Evolutionary conservation across 805 yeast genomes (phyloP), one percentile per base, ranked within the genome.

Genomic region (Kodamaea laetipori): DNA sequence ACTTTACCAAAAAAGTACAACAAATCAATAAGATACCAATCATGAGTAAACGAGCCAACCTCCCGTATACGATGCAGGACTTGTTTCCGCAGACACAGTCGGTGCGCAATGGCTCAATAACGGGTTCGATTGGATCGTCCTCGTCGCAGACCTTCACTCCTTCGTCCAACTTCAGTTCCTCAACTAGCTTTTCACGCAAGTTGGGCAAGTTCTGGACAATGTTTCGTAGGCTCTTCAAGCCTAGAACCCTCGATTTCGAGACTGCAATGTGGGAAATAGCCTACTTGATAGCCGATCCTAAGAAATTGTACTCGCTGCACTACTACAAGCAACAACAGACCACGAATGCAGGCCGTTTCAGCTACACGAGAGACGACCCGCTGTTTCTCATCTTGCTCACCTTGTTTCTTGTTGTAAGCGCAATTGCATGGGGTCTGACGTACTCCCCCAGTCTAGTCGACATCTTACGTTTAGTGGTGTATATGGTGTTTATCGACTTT

Each of bases 291-390:
- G 69, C 81, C 19, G 78, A 82, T 32, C 97, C 97, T 1, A 79
- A 83, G 55, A 82, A 86, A 48, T 95, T 90, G 56, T 90, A 86
- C 68, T 76, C 86, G 50, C 78, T 90, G 15, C 77, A 88, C 46
- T 88, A 86, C 59, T 67, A 64, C 48, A 88, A 86, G 58, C 90
- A 87, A 52, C 85, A 82, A 54, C 92, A 86, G 44, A 55, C 57
- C 21, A 52, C 49, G 32, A 53, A 51, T 12, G 52, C 48, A 37
- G 63, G 63, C 15, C 82, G 80, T 56, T 78, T 83, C 53, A 78
- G 80, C 50, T 89, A 95, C 84, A 82, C 95, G 1, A 74, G 97
- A 50, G 97, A 90, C 63, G 97, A 90, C 62, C 97, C 97, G 0
- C 82, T 94, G 19, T 90, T 90, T 57, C 80, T 87, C 48, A 76